phyloP scores from a whole-genome alignment of 2,329 filamentous ascomycete species.

The Epichloe elymi region DNA sequence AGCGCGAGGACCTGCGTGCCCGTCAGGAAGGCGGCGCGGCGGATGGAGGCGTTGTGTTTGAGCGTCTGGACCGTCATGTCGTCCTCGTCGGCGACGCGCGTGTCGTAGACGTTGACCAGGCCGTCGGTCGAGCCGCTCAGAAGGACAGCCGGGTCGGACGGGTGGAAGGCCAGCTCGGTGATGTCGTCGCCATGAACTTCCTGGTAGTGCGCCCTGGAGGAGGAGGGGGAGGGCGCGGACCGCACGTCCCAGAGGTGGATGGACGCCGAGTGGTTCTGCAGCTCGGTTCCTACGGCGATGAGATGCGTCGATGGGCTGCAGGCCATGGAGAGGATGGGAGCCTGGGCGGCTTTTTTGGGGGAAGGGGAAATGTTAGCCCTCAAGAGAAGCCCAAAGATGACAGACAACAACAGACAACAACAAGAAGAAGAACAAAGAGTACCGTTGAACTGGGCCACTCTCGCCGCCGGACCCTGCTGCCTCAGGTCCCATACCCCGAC shows the following conservation, averaged over 20 bases:
- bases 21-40: constrained; percentile 59
- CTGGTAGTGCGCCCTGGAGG: constrained; percentile 39
- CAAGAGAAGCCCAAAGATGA: not conserved
- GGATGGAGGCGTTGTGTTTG: constrained; percentile 63
- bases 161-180: constrained; percentile 47
- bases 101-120: constrained; percentile 66
- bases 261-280: constrained; percentile 48
- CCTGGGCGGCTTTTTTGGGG: constrained; percentile 26
- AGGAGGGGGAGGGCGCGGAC: constrained; percentile 21
- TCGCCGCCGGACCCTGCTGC: constrained; percentile 23
- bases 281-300: constrained; percentile 61
- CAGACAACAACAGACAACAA: too few relatives aligned
- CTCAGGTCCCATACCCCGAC: constrained; percentile 56
- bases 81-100: constrained; percentile 57
- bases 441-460: constrained; percentile 32
- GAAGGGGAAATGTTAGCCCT: not conserved
- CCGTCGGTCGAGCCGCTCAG: constrained; percentile 71
- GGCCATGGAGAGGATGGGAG: constrained; percentile 51
- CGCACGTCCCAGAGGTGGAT: constrained; percentile 52
- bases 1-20: constrained; percentile 54
- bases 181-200: constrained; percentile 58
- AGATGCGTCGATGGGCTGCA: constrained; percentile 42
- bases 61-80: constrained; percentile 67
- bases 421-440: too few relatives aligned
- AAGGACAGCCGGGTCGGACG: constrained; percentile 44